Evolutionary conservation across 1,284 basidiomycete species (phyloP).

Genomic region (Pyrrhoderma lamaoense): DNA sequence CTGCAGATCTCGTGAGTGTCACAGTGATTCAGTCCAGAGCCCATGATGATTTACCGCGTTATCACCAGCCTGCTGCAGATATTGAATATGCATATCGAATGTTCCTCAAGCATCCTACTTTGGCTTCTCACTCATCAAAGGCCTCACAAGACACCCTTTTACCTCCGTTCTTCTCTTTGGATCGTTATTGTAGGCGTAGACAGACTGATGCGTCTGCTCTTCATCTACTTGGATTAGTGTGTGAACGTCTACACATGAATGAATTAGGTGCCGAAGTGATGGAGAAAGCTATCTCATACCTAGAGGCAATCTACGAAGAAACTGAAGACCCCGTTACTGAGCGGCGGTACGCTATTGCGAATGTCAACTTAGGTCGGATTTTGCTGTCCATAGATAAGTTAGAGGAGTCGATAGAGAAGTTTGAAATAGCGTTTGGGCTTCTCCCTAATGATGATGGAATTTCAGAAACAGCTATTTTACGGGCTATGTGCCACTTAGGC

Average conservation of each 20-base stretch:
- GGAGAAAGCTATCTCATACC: constrained; percentile 57
- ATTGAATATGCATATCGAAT: constrained; percentile 67
- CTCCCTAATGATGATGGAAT: constrained; percentile 44
- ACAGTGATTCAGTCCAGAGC: constrained; percentile 3
- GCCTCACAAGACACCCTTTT: constrained; percentile 42
- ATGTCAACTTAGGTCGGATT: constrained; percentile 77
- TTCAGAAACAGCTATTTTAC: constrained; percentile 32
- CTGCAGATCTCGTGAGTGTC: constrained; percentile 57
- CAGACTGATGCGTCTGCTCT: constrained; percentile 70
- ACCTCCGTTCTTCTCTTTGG: constrained; percentile 76
- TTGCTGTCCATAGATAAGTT: constrained; percentile 56
- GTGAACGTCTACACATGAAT: constrained; percentile 74
- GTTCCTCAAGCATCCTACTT: constrained; percentile 40
- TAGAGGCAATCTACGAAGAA: constrained; percentile 87
- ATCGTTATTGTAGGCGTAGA: constrained; percentile 64
- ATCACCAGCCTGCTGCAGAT: constrained; percentile 70
- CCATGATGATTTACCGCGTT: constrained; percentile 12
- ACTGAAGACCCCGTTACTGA: constrained; percentile 76
- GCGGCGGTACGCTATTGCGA: constrained; percentile 74
- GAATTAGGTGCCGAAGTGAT: constrained; percentile 56
- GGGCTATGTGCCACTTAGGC: constrained; percentile 64
- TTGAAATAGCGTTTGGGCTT: constrained; percentile 70
- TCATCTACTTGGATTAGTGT: constrained; percentile 82
- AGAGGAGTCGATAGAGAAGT: constrained; percentile 58
- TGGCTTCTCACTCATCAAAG: constrained; percentile 23